Percentiles rank a stretch among this genome's conserved stretches.
Evolutionary conservation across 1,139 yeast genomes (phyloP).

Genomic region (Blastobotrys malaysiensis): DNA sequence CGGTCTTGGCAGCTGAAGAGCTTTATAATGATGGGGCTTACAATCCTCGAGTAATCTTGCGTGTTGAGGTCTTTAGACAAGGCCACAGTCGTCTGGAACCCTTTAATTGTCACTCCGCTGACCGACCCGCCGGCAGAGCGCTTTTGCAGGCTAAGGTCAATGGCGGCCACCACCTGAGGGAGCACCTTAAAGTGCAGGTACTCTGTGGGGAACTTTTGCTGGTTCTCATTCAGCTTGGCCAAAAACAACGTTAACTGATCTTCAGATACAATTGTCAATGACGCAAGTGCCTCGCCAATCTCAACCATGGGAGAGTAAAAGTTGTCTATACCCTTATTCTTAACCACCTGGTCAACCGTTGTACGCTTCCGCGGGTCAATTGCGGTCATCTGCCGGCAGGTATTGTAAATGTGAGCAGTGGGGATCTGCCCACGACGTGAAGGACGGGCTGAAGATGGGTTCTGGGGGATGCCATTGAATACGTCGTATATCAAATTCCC

Average conservation of each 20-base stretch:
- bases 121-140: constrained; percentile 1
- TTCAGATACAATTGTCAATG: constrained; percentile 46
- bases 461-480: constrained; percentile 35
- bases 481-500: constrained; percentile 52
- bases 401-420: constrained; percentile 16
- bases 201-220: constrained; percentile 48
- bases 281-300: constrained; percentile 47
- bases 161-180: constrained; percentile 52
- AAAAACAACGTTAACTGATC: constrained; percentile 51
- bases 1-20: constrained; percentile 69
- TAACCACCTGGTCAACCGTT: constrained; percentile 46
- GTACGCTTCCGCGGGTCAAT: constrained; percentile 36
- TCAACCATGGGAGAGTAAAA: constrained; percentile 45
- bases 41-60: constrained; percentile 40
- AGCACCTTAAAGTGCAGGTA: constrained; percentile 58
- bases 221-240: constrained; percentile 38
- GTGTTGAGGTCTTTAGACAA: constrained; percentile 38
- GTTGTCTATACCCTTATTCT: constrained; percentile 20
- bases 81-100: constrained; percentile 22
- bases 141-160: constrained; percentile 2
- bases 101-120: constrained; percentile 13
- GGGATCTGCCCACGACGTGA: constrained; percentile 21
- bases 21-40: constrained; percentile 61
- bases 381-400: constrained; percentile 24
- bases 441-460: constrained; percentile 10